Conservation (phyloP, 495 filamentous ascomycete species). For the Cudoniella acicularis region DNA sequence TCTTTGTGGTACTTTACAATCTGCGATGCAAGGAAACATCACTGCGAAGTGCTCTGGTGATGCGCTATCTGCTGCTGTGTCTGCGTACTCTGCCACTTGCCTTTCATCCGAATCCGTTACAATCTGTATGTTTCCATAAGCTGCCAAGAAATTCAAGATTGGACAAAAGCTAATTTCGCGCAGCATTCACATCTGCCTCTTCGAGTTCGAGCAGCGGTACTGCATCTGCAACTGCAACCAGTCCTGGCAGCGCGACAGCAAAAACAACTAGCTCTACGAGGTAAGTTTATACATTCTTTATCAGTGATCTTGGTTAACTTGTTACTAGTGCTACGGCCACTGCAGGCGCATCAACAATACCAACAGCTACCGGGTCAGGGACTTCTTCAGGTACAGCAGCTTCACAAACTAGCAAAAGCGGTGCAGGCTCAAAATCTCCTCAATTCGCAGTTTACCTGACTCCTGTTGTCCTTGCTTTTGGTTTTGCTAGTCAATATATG, state of each 20-base stretch:
- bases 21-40: conserved; percentile 29
- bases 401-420: conserved; percentile 1
- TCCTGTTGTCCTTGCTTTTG: conserved; percentile 8
- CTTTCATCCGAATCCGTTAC: conserved; percentile 28
- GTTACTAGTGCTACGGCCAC: conserved; percentile 6
- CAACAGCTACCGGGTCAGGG: conserved; percentile 1
- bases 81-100: conserved; percentile 31
- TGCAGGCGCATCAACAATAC: background rate
- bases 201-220: conserved; percentile 6
- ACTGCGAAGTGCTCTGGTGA: conserved; percentile 28
- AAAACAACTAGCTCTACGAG: conserved; percentile 7
- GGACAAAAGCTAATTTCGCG: background rate
- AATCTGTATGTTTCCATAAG: conserved; percentile 15
- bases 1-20: conserved; percentile 29
- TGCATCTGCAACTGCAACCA: conserved; percentile 9
- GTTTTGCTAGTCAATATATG: conserved; percentile 9
- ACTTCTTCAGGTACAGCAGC: conserved; percentile 5
- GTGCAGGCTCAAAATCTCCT: conserved; percentile 12
- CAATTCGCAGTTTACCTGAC: conserved; percentile 4
- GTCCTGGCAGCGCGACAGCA: background rate
- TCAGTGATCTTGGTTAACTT: background rate
- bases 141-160: background rate
- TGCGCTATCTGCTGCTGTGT: conserved; percentile 24
- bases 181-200: background rate
- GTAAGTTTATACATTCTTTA: too few species aligned